These are phyloP conservation scores for Opeltia flavorubescens DNA, from an alignment of 495 filamentous ascomycete species.

Conservation along the genomic window DNA sequence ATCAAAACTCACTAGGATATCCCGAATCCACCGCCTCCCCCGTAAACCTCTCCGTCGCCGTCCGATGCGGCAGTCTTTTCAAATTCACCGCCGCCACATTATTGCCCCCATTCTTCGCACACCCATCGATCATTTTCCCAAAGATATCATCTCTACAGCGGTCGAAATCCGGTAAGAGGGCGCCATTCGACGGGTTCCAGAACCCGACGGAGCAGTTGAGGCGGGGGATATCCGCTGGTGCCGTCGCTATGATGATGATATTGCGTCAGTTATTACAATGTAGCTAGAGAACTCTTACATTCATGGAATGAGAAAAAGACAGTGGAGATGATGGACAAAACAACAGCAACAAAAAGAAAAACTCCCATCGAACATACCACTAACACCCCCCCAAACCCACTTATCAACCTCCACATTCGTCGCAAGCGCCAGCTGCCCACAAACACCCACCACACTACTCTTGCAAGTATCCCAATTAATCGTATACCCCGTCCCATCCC, in stretches of 20 bases:
- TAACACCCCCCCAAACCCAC: background rate
- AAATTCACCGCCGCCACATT: background rate
- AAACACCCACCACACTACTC: background rate
- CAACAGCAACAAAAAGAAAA: too few relatives aligned
- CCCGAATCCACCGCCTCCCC: background rate
- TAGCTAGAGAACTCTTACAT: background rate
- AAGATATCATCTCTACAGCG: background rate
- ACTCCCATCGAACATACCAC: background rate
- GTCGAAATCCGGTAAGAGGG: background rate
- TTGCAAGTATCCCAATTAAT: background rate
- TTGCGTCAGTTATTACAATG: background rate
- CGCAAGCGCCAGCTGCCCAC: background rate
- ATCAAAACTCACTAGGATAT: background rate
- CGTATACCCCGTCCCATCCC: background rate
- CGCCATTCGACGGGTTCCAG: background rate
- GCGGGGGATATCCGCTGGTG: too few relatives aligned
- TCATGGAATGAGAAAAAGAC: background rate
- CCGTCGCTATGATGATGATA: too few relatives aligned
- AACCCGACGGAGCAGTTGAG: background rate
- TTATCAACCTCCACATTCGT: background rate
- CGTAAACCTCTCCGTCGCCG: background rate
- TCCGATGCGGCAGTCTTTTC: background rate
- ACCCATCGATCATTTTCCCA: background rate
- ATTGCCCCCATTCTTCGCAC: background rate
- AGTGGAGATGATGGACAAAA: background rate